phyloP scores from a whole-genome alignment of 805 yeast genomes.

The Wickerhamiella sergipiensis region DNA sequence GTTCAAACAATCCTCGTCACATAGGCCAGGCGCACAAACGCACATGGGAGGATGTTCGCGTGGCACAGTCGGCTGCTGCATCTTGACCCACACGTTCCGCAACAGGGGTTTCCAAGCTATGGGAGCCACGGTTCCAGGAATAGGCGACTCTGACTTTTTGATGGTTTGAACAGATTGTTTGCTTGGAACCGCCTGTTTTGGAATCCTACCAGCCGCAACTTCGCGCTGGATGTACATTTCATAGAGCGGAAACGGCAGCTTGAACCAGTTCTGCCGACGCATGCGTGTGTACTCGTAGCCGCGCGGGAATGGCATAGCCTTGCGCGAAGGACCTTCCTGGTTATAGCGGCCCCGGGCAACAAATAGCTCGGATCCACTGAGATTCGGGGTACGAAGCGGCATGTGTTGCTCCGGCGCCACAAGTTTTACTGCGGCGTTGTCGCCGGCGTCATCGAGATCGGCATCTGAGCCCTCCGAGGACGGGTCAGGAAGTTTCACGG shows the following conservation, averaged over 20 bases:
- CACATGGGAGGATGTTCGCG: neutral
- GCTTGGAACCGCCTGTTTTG: neutral
- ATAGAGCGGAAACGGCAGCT: neutral
- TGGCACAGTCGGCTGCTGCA: neutral
- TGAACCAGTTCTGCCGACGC: neutral
- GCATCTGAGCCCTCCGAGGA: neutral
- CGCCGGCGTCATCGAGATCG: neutral
- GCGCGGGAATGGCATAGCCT: neutral
- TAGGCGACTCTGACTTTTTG: neutral
- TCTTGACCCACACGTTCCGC: neutral
- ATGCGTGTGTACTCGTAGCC: neutral
- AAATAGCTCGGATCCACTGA: neutral
- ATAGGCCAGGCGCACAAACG: conserved; percentile 8
- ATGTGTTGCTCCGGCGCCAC: neutral
- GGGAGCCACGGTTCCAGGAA: neutral
- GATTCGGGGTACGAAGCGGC: neutral
- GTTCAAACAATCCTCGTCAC: conserved; percentile 28
- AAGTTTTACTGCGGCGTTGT: neutral
- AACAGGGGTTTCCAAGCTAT: neutral
- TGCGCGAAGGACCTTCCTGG: neutral
- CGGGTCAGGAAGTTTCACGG: neutral
- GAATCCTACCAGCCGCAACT: neutral
- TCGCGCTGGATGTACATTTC: neutral
- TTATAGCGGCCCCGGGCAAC: neutral
- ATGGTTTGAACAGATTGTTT: neutral